Evolutionary conservation across 148 eudicot genomes (phyloP), one percentile per base, ranked within the genome.

Genomic region (Cornus kousa): DNA sequence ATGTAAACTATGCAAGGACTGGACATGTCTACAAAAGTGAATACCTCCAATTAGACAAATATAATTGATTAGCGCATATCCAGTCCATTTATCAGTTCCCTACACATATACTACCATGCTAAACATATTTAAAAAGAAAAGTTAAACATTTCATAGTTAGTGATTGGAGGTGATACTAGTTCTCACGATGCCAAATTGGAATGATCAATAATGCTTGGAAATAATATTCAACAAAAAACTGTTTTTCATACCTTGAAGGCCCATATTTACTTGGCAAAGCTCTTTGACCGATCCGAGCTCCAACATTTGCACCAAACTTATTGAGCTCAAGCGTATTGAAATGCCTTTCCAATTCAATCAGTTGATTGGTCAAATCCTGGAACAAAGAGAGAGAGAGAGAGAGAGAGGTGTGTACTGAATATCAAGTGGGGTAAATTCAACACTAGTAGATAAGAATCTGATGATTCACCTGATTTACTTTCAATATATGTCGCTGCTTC

Each of bases 281-380:
- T 85, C 81, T 89, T 64, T 82, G 86, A 83, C 74, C 81, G 73
- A 75, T 43, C 74, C 80, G 86, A 28, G 31, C 79, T 68, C 87
- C 88, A 64, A 59, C 80, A 81, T 79, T 87, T 84, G 84, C 94
- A 77, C 98, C 93, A 88, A 86, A 96, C 69, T 80, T 89, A 74
- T 84, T 89, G 53, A 94, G 83, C 85, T 96, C 99, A 69, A 96
- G 85, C 72, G 88, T 75, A 78, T 96, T 94, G 85, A 96, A 92
- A 87, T 96, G 97, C 80, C 90, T 94, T 85, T 92, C 98, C 80
- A 94, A 80, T 74, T 90, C 91, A 83, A 91, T 88, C 79, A 94
- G 82, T 80, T 89, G 91, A 79, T 87, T 88, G 67, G 95, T 83
- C 78, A 96, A 82, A 78, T 88, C 91, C 98, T 96, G 87, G 48